A percentile compares a stretch with the other conserved stretches of the same genome.
Conservation (phyloP, 2,329 filamentous ascomycete genomes). For the Lachnellula occidentalis region DNA sequence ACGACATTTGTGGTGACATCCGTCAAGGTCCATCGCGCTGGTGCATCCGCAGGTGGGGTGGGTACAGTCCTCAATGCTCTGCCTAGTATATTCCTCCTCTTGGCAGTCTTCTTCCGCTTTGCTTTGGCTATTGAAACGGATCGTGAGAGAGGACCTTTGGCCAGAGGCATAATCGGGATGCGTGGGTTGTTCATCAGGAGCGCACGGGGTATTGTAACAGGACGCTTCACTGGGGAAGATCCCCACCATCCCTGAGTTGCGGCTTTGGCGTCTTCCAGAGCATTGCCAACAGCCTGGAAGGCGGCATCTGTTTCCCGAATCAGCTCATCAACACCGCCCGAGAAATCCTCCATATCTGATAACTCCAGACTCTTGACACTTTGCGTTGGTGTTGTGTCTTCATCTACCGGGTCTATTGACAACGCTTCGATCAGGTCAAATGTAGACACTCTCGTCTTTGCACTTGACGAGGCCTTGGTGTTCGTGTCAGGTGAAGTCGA, state of each 20-base stretch:
- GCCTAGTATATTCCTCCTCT: constrained; percentile 32
- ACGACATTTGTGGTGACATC: constrained; percentile 52
- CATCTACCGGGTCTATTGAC: constrained; percentile 21
- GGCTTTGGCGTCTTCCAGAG: constrained; percentile 36
- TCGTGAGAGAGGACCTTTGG: constrained; percentile 19
- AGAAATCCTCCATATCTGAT: constrained; percentile 16
- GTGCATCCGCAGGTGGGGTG: constrained; percentile 24
- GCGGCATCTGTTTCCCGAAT: constrained; percentile 46
- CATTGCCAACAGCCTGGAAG: constrained; percentile 41
- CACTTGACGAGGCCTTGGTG: background rate
- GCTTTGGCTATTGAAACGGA: constrained; percentile 32
- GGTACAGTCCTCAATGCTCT: constrained; percentile 10
- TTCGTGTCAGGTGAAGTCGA: constrained; percentile 2
- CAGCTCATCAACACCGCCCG: constrained; percentile 36
- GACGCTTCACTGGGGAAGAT: background rate
- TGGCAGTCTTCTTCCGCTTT: constrained; percentile 36
- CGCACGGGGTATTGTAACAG: constrained; percentile 14
- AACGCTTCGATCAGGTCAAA: constrained; percentile 30
- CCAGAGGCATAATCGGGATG: background rate
- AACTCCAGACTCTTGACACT: constrained; percentile 17
- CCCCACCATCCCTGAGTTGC: constrained; percentile 27
- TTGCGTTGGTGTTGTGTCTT: constrained; percentile 24
- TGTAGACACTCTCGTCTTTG: constrained; percentile 10
- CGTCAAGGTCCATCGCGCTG: constrained; percentile 46
- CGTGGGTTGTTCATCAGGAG: constrained; percentile 3